phyloP scores from a whole-genome alignment of 2,329 filamentous ascomycete genomes.

The Cytospora schulzeri region DNA sequence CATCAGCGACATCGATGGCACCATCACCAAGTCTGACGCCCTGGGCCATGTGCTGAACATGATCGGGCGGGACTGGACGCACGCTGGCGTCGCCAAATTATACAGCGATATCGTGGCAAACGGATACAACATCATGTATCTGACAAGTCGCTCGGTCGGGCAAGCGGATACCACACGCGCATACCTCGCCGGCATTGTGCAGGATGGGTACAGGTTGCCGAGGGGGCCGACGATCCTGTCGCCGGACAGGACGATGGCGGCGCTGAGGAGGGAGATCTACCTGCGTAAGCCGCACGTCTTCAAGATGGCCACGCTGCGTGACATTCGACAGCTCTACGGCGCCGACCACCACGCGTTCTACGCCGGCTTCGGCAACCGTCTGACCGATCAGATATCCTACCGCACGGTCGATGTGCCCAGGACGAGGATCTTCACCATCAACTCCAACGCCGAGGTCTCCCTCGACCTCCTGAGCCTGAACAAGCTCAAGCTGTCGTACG shows the following conservation, averaged over 20 bases:
- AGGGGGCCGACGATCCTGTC: constrained; percentile 93
- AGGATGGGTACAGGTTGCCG: constrained; percentile 84
- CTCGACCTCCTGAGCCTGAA: constrained; percentile 88
- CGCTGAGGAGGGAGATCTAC: constrained; percentile 88
- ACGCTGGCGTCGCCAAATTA: constrained; percentile 92
- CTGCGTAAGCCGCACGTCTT: constrained; percentile 96
- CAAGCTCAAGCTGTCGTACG: constrained; percentile 94
- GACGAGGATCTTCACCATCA: constrained; percentile 96
- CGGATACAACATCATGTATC: constrained; percentile 98
- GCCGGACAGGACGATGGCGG: constrained; percentile 92
- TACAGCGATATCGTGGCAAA: constrained; percentile 95
- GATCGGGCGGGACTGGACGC: constrained; percentile 97
- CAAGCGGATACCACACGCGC: constrained; percentile 88
- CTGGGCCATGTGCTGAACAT: constrained; percentile 93
- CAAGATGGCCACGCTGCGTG: constrained; percentile 97
- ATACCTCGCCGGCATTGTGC: constrained; percentile 85
- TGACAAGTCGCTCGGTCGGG: constrained; percentile 91
- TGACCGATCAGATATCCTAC: constrained; percentile 96
- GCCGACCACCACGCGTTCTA: constrained; percentile 83
- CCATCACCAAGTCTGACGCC: constrained; percentile 96
- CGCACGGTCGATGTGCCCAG: constrained; percentile 93
- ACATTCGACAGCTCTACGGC: constrained; percentile 88
- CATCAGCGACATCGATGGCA: constrained; percentile 97
- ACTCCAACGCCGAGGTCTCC: constrained; percentile 93
- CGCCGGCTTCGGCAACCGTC: constrained; percentile 92